Base-by-base conservation (phyloP, 2,329 filamentous ascomycete genomes). In the Parastagonospora avenae region DNA sequence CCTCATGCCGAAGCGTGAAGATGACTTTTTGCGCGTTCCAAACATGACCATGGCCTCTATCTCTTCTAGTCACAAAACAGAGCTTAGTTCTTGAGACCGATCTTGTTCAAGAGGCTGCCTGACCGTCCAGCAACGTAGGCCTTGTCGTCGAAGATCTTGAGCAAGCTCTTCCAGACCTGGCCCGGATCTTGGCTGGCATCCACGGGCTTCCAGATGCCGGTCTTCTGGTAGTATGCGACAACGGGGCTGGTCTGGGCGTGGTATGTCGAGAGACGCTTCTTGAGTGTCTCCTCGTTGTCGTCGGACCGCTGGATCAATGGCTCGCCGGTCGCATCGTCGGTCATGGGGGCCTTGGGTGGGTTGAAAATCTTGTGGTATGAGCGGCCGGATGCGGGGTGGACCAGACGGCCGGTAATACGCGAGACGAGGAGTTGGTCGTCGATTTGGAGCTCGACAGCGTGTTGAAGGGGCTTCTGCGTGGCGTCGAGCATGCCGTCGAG, bases 331-430 rank as follows among this genome's bases (percentile, higher is more conserved):
- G 97, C 78, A 77, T 99, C 94, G 77, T 99, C 94, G 74, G 87
- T 96, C 94, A 97, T 97, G 61, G 84, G 70, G 67, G 86, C 79
- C 86, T 97, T 96, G 69, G 94, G 94, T 44, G 94, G 94, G 85
- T 97, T 97, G 87, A 99, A 99, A 77, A 94, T 89, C 79, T 89
- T 94, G 86, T 99, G 94, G 82, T 99, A 99, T 64, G 90, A 92
- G 72, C 94, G 92, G 62, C 94, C 94, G 49, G 92, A 97, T 45
- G 93, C 93, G 51, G 93, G 93, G 83, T 99, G 94, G 67, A 99
- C 83, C 56, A 99, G 83, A 70, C 94, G 93, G 70, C 94, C 94
- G 55, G 94, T 99, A 77, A 99, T 97, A 72, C 94, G 91, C 63
- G 92, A 88, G 56, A 99, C 93, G 53, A 99, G 87, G 51, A 99